Evolutionary conservation across 345 rosid genomes (phyloP), one percentile per base, ranked within the genome.

Genomic region (Theobroma cacao): DNA sequence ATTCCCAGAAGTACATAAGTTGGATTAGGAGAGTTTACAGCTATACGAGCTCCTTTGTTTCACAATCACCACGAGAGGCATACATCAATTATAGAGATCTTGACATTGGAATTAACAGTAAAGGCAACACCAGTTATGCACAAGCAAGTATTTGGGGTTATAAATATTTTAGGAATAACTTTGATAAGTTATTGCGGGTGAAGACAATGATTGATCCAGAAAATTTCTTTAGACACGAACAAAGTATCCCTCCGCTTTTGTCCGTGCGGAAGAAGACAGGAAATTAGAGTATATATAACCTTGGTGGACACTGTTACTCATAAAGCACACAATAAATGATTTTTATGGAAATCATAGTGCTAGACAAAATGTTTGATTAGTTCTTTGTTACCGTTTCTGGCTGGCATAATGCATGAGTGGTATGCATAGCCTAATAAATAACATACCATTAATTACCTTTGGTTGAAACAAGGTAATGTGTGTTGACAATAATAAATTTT

Each of bases 1-100:
- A 77, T 7, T 91, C 80, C 61, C 65, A 77, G 26, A 65, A 78
- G 0, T 76, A 38, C 79, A 71, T 88, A 69, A 60, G 63, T n/a
- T 79, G 72, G 72, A 4, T 30, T 14, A 13, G 72, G 3, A 26
- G 72, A 14, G 12, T 24, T 43, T 69, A 69, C 1, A 28, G 7
- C 7, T 15, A 69, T 2, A 69, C 45, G 74, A 45, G 24, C 4
- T 11, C 74, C 3, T 69, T 45, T 17, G 74, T 69, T 45, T 69
- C 74, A 0, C 45, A 69, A 69, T 26, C 14, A 7, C 74, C 74
- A 1, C 12, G 74, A 15, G 56, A 69, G 0, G 74, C 74, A 2
- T 69, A 69, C 8, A 14, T 26, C 15, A 45, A 45, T 12, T 69
- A 69, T 17, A 26, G 74, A 45, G 74, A 69, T 28, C 56, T 69